Evolutionary conservation across 2,329 filamentous ascomycete species (phyloP).

Genomic region (Cladorrhinum sp.): DNA sequence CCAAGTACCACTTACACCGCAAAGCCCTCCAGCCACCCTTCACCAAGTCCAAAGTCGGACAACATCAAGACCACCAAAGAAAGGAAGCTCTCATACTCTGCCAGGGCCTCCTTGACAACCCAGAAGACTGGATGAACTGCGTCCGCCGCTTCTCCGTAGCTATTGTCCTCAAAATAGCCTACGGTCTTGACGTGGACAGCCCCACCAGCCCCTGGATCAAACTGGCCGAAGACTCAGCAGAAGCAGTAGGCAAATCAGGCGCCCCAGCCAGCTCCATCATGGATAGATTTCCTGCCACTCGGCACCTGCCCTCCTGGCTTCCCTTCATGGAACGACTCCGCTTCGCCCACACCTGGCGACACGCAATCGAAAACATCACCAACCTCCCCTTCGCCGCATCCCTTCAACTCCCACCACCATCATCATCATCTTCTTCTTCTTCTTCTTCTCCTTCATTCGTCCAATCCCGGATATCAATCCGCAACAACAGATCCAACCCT

Average conservation of each 20-base stretch:
- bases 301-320: constrained; percentile 27
- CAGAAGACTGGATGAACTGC: constrained; percentile 22
- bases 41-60: constrained; percentile 31
- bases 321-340: constrained; percentile 30
- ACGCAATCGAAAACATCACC: constrained; percentile 25
- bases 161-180: constrained; percentile 27
- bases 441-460: no score
- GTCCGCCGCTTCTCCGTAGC: constrained; percentile 26
- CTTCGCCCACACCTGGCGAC: constrained; percentile 25
- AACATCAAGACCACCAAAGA: constrained; percentile 21
- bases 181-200: constrained; percentile 26
- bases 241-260: constrained; percentile 27
- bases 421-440: constrained; percentile 5
- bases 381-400: constrained; percentile 25
- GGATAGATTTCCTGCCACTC: constrained; percentile 26
- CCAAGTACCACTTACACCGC: constrained; percentile 40
- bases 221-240: constrained; percentile 24
- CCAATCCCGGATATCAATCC: constrained; percentile 17
- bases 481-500: constrained; percentile 9
- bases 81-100: constrained; percentile 25
- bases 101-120: constrained; percentile 22
- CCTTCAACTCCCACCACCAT: constrained; percentile 6
- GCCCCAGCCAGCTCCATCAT: constrained; percentile 29
- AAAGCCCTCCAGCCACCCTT: constrained; percentile 41
- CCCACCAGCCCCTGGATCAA: constrained; percentile 25